A percentile compares a stretch with the other conserved stretches of the same genome.
phyloP scores from a whole-genome alignment of 495 filamentous ascomycete species.

The Talaromyces trachyspermus region DNA sequence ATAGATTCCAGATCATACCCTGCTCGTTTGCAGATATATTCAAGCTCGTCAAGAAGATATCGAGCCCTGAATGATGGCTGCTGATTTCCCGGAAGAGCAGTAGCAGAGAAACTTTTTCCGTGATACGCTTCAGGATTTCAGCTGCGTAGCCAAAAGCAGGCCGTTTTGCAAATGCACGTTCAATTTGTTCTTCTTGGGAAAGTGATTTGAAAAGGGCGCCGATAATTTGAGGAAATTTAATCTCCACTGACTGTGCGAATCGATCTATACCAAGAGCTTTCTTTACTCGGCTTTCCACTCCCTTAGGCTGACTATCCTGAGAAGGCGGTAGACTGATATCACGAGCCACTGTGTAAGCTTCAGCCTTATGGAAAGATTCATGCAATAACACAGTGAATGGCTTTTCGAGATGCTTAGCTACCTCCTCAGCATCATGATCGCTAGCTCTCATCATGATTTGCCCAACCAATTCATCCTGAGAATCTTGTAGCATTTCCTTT shows the following conservation, averaged over 20 bases:
- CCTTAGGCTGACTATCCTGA: constrained; percentile 41
- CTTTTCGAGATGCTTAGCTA: constrained; percentile 50
- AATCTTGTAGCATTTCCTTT: constrained; percentile 58
- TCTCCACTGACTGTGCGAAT: constrained; percentile 53
- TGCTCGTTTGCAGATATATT: constrained; percentile 65
- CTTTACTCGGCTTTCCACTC: constrained; percentile 63
- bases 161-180: constrained; percentile 63
- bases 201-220: constrained; percentile 60
- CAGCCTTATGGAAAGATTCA: constrained; percentile 67
- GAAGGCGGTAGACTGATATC: constrained; percentile 59
- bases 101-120: constrained; percentile 52
- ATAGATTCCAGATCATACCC: constrained; percentile 54
- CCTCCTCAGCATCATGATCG: constrained; percentile 49
- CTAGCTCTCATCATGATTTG: constrained; percentile 80
- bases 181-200: constrained; percentile 69
- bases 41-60: constrained; percentile 63
- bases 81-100: constrained; percentile 60
- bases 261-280: constrained; percentile 58
- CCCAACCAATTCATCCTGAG: constrained; percentile 72
- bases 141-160: constrained; percentile 49
- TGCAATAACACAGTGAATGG: constrained; percentile 50
- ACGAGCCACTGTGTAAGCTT: constrained; percentile 76
- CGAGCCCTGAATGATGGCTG: constrained; percentile 80
- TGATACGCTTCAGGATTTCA: constrained; percentile 59
- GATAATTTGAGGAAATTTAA: constrained; percentile 69